A percentile compares a stretch with the other conserved stretches of the same genome.
phyloP scores from a whole-genome alignment of 441 rosid species.

The Gossypium schwendimanii region DNA sequence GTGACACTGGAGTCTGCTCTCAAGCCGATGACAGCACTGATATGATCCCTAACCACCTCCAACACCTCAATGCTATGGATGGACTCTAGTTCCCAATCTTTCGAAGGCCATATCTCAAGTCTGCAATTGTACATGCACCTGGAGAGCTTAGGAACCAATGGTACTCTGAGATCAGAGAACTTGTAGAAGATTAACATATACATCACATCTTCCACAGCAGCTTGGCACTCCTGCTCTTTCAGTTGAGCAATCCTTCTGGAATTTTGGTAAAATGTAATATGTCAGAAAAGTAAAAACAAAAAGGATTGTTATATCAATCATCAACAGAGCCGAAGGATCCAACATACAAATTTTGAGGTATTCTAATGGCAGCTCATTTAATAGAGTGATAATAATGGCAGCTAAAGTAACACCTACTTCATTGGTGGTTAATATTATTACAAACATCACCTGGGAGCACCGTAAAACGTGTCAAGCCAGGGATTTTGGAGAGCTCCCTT shows the following conservation, averaged over 20 bases:
- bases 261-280: constrained; percentile 20
- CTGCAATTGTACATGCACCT: constrained; percentile 69
- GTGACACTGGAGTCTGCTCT: constrained; percentile 63
- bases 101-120: constrained; percentile 77
- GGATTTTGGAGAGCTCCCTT: neutral
- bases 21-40: constrained; percentile 64
- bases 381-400: neutral
- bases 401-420: constrained; percentile 8
- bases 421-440: neutral
- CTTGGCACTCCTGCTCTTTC: constrained; percentile 53
- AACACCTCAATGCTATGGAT: constrained; percentile 54
- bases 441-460: neutral
- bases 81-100: constrained; percentile 85
- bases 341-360: neutral
- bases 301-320: neutral
- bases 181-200: constrained; percentile 67
- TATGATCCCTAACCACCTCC: constrained; percentile 69
- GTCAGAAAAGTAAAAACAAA: neutral
- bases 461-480: neutral
- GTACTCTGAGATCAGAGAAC: constrained; percentile 77
- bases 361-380: neutral
- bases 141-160: constrained; percentile 75
- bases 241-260: constrained; percentile 73
- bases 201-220: constrained; percentile 79
- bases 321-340: neutral